Evolutionary conservation across 768 basidiomycete species (phyloP).

Genomic region (Trametopsis cervina): DNA sequence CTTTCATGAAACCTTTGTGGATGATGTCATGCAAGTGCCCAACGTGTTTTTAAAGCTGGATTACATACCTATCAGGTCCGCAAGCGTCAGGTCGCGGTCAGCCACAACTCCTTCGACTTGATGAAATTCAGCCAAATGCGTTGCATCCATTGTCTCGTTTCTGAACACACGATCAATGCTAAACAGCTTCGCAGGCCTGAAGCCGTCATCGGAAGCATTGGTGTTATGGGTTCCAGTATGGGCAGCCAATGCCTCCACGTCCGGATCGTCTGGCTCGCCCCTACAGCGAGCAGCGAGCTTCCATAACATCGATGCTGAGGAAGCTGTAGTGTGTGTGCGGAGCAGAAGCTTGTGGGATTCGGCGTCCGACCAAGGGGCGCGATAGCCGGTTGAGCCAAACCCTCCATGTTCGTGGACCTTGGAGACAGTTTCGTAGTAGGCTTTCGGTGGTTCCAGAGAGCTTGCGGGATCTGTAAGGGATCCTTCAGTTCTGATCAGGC

Average conservation of each 20-base stretch:
- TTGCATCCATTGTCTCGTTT: slow-evolving; percentile 98
- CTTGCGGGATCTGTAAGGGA: slow-evolving; percentile 73
- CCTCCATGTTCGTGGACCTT: slow-evolving; percentile 81
- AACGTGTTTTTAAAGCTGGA: no score
- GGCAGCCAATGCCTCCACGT: slow-evolving; percentile 16
- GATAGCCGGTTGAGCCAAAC: slow-evolving; percentile 92
- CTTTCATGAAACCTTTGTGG: slow-evolving; percentile 88
- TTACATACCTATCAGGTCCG: slow-evolving; percentile 88
- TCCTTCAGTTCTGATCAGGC: no score
- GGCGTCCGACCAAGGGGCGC: slow-evolving; percentile 89
- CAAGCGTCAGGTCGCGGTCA: slow-evolving; percentile 85
- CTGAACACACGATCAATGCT: slow-evolving; percentile 98
- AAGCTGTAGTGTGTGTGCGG: slow-evolving; percentile 95
- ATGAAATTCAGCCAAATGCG: slow-evolving; percentile 98
- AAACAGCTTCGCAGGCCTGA: slow-evolving; percentile 90
- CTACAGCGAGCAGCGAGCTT: slow-evolving; percentile 82
- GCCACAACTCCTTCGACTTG: slow-evolving; percentile 99
- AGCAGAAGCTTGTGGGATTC: slow-evolving; percentile 90
- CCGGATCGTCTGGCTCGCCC: slow-evolving; percentile 42
- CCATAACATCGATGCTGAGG: slow-evolving; percentile 90
- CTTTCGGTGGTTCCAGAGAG: slow-evolving; percentile 67
- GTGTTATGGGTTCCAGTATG: slow-evolving; percentile 32
- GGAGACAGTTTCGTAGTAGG: slow-evolving; percentile 83
- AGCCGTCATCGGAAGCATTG: slow-evolving; percentile 47
- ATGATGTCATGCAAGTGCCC: no score